Base-by-base conservation (phyloP, 495 filamentous ascomycete genomes). In the Parathielavia hyrcaniae region DNA sequence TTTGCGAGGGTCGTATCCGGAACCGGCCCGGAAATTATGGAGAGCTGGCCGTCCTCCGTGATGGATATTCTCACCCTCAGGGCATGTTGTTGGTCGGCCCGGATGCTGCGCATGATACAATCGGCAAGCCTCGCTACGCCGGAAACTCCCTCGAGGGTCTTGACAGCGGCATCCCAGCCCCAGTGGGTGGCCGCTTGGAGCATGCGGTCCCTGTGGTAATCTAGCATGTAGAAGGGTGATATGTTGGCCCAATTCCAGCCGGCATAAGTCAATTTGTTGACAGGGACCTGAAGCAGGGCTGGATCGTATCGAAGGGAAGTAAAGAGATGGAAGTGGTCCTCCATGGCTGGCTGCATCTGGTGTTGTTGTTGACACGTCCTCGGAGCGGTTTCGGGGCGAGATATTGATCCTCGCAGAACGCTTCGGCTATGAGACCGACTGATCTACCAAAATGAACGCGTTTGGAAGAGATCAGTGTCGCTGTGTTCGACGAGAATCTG, bases 201-300 rank as follows among this genome's bases (percentile, higher is more conserved):
- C 65, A 97, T 82, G 53, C 80, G 89, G 64, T 93, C 87, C 20
- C 81, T 83, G 69, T 97, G 92, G 70, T 85, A 86, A 45, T 80
- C 71, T 13, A 95, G 80, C 75, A 97, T 88, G 73, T 96, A 96
- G 65, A 93, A 86, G 1, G 83, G 83, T n/a, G 81, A 84, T 19
- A 75, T 59, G 19, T 76, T 71, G 12, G 67, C 67, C 51, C 66
- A 59, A 44, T 81, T 76, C 72, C 77, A 75, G 39, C 74, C 61
- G 26, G 63, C 58, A 51, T 75, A 49, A 22, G 52, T 38, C 60
- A 76, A 69, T 5, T 65, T 69, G 26, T 64, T 65, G 32, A 44
- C 53, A 10, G 71, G 57, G 16, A 73, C 59, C 48, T 67, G 50
- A 7, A 77, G 71, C 32, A 95, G 83, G 7, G 67, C 61, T 10